phyloP scores from a whole-genome alignment of 768 basidiomycete genomes.

The Lactarius sp. region DNA sequence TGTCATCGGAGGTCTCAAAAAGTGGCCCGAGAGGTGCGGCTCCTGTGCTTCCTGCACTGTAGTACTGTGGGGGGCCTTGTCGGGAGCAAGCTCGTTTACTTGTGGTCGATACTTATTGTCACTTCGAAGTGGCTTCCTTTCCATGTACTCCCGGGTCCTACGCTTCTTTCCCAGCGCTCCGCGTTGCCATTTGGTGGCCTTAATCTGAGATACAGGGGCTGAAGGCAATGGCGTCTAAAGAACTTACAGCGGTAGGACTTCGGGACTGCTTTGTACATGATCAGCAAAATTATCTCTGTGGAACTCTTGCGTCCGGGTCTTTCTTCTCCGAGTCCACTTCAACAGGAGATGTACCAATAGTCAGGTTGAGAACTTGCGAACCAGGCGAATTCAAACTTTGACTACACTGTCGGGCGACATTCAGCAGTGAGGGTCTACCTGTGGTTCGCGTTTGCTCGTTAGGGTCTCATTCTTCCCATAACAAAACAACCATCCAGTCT shows the following conservation, averaged over 20 bases:
- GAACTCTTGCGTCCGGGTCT: not conserved
- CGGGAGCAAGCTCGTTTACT: no score
- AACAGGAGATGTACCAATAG: not conserved
- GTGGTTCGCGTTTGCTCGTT: not conserved
- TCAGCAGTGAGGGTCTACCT: not conserved
- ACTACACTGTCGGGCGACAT: constrained; percentile 5
- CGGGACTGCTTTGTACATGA: not conserved
- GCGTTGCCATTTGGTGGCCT: no score
- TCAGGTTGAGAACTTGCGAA: not conserved
- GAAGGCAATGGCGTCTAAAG: not conserved
- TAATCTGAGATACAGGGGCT: no score
- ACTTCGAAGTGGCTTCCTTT: no score
- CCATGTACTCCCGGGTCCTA: no score
- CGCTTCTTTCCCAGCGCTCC: no score
- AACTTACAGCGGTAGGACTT: not conserved
- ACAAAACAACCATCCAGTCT: not conserved
- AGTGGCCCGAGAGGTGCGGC: no score
- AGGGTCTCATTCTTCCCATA: not conserved
- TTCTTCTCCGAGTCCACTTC: not conserved
- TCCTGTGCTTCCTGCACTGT: no score
- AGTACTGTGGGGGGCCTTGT: no score
- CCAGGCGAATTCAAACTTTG: not conserved
- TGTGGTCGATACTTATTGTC: no score
- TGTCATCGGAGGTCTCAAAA: no score
- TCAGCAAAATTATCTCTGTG: not conserved